Base-by-base conservation (phyloP, 2,329 filamentous ascomycete species). In the Colletotrichum gigasporum region DNA sequence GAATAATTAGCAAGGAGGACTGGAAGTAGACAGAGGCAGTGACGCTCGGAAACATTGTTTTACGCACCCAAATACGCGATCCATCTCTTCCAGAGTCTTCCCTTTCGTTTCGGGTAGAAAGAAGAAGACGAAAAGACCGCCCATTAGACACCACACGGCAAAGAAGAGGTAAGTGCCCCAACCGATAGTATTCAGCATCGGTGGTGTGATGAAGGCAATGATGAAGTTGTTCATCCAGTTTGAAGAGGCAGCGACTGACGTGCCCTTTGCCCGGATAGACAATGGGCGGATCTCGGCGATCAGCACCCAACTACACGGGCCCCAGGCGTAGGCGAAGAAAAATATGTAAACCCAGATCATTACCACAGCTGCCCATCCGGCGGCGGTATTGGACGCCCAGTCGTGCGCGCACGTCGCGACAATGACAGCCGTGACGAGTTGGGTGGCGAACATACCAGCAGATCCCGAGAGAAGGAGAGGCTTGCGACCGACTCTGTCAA, bases 91-190 rank as follows among this genome's bases (percentile, higher is more conserved):
- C 1, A 88, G 76, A 1, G 79, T 85, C 65, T 74, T 76, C 8
- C 85, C 85, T 47, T 79, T 81, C 0, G 87, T 89, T 70, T 89
- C 87, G 0, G 87, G 87, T 0, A 89, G 82, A 54, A 85, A 82
- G 68, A 86, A 82, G 62, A 75, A 85, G 9, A 83, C 78, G 39
- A 84, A 79, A 0, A 76, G 77, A 2, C 81, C 82, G 14, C 81
- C 80, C 12, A 79, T 69, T 11, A 85, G 71, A 74, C 84, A 83
- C 68, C 81, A 78, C 1, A 76, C 76, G 0, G 82, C 82, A 66
- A 90, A 90, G 76, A 90, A 89, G 37, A 88, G 80, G 67, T 88
- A 89, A 0, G 83, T 83, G 11, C 83, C 83, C 72, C 78, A 85
- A 7, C 73, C 74, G 9, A 79, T 84, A 16, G 82, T 80, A 45